Base-by-base conservation (phyloP, 2,329 filamentous ascomycete genomes). In the Hymenotorrendiella dingleyae region DNA sequence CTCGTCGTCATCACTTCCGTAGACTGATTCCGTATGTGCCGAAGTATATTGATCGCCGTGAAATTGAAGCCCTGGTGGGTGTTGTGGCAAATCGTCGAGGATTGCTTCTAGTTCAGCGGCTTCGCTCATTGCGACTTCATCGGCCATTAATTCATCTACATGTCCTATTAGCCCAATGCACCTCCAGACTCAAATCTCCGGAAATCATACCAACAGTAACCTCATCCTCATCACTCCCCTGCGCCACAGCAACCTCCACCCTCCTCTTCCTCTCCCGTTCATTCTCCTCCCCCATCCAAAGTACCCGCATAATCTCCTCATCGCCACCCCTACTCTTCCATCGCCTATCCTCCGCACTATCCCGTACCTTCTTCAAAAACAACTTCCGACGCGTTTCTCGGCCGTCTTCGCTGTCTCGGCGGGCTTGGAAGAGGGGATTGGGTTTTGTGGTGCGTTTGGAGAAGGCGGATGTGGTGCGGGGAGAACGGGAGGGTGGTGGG, bases 321-420 rank as follows among this genome's bases (percentile, higher is more conserved):
- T 84, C 80, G 3, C 80, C 78, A 20, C 80, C 78, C 50, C 80
- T 67, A 39, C 72, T 67, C 54, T 75, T 69, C 72, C 79, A 83
- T 17, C 67, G 65, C 54, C 67, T 73, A 21, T 84, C 76, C 30
- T 83, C 77, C 3, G 71, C 67, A 29, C 75, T 72, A 54, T 78
- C 73, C 45, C 77, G 70, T 14, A 84, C 79, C 39, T 73, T 84
- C 57, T 80, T 77, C 46, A 91, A 65, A 54, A 91, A 91, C 43
- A 84, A 67, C 23, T 76, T 74, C 35, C 85, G 70, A 44, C 86
- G 68, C 41, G 74, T 69, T 58, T 86, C 80, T 42, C 80, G 40
- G 3, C 38, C 40, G 12, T 50, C 49, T 6, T 39, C 46, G 4
- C 37, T 34, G 11, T 50, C 47, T 8, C 36, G 66, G 38, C 77